Evolutionary conservation across 164 flowering plant species (phyloP), one percentile per base, ranked within the genome.

Genomic region (Chimonanthus salicifolius): DNA sequence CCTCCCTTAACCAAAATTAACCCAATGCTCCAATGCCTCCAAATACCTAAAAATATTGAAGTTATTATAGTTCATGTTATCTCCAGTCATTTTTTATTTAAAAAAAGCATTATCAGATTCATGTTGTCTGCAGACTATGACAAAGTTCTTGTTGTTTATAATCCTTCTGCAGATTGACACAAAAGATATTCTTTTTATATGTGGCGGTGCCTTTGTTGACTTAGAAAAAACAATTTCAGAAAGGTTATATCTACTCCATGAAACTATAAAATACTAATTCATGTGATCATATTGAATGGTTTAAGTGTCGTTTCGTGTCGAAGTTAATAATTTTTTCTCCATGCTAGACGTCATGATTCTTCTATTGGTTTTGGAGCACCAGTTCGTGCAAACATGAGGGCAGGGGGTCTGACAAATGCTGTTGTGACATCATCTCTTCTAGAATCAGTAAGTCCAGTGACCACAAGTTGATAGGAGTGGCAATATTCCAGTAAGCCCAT

Each of bases 351-450:
- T 21, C 97, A 91, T 64, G 99, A 92, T 83, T 91, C 99, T 71
- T 94, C 99, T 49, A 91, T 94, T 78, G 99, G 99, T 2, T 92
- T 94, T 83, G 96, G 99, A 71, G 95, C 97, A 49, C 97, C 97
- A 6, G 91, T 94, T 10, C 96, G 99, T 73, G 88, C 95, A 63
- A 94, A 92, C 81, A 92, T 94, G 96, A 91, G 95, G 71, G 71
- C 87, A 2, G 83, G 87, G 69, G 85, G 93, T 78, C 84, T 85
- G 70, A 85, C 87, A 67, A 80, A 80, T 83, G 89, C 92, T 79
- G 74, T 80, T 21, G 87, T 94, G 66, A 71, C 96, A 58, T 92
- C 99, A 65, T 85, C 92, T 51, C 84, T 94, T 68, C 84, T 94
- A 76, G 97, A 91, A 82, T 87, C 90, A 71, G 99, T 94, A 84